Evolutionary conservation across 306 rosid genomes (phyloP).

Genomic region (Quercus engelmannii): DNA sequence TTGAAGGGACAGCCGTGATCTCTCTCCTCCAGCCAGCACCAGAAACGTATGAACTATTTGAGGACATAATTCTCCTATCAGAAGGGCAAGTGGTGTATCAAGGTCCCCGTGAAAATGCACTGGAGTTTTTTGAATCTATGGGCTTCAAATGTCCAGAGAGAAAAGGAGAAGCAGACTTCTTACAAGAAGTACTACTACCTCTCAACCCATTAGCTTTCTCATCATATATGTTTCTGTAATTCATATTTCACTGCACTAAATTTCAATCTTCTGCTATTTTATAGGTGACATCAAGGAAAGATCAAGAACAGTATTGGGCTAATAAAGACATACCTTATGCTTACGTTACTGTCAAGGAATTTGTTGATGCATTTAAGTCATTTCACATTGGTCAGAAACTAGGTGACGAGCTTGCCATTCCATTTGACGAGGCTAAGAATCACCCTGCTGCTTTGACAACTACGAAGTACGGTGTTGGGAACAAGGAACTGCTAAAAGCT

Average conservation of each 20-base stretch:
- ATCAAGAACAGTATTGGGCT: constrained; percentile 87
- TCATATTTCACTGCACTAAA: no score
- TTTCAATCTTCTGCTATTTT: no score
- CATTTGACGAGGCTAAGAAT: constrained; percentile 65
- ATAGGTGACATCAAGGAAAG: constrained; percentile 89
- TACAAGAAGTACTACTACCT: constrained; percentile 60
- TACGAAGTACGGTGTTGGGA: constrained; percentile 62
- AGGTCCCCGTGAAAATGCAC: constrained; percentile 81
- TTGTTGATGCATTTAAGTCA: constrained; percentile 67
- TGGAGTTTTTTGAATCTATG: constrained; percentile 62
- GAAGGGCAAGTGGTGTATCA: constrained; percentile 87
- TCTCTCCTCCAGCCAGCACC: constrained; percentile 97
- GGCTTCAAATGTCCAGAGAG: constrained; percentile 94
- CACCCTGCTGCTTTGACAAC: constrained; percentile 69
- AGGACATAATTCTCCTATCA: constrained; percentile 76
- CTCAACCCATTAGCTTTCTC: no score
- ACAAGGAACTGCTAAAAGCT: constrained; percentile 63
- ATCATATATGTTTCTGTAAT: neutral
- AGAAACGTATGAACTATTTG: constrained; percentile 80
- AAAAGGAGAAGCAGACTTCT: constrained; percentile 88
- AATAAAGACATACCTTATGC: constrained; percentile 55
- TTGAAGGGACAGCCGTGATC: constrained; percentile 73
- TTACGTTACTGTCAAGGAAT: constrained; percentile 58
- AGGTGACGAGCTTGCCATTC: constrained; percentile 73
- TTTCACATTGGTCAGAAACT: constrained; percentile 65